Evolutionary conservation across 176 grass and related monocot species (phyloP).

Genomic region (Lolium rigidum): DNA sequence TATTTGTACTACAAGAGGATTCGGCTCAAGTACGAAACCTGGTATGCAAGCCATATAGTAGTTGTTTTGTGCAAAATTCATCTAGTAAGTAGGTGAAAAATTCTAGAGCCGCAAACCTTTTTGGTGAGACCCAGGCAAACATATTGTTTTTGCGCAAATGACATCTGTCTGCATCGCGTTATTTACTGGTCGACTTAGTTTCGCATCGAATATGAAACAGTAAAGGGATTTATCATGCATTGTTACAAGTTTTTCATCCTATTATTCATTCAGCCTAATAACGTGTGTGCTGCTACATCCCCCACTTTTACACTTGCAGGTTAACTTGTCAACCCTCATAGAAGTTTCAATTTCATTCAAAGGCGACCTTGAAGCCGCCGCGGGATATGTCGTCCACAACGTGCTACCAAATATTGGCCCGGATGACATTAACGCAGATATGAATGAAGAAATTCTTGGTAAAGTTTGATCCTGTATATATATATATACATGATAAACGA

Average conservation of each 20-base stretch:
- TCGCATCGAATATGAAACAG: background rate
- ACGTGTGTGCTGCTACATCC: background rate
- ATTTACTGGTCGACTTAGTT: background rate
- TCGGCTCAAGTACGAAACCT: too few relatives aligned
- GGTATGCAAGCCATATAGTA: too few relatives aligned
- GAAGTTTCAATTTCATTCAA: constrained; percentile 48
- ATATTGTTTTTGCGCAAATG: background rate
- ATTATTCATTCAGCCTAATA: background rate
- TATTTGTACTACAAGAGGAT: too few relatives aligned
- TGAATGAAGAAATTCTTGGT: constrained; percentile 13
- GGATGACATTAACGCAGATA: background rate
- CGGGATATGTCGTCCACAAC: constrained; percentile 38
- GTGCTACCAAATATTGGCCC: constrained; percentile 19
- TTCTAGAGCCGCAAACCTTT: background rate
- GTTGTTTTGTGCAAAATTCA: background rate
- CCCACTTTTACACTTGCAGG: background rate
- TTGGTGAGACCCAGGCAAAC: background rate
- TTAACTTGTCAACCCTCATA: constrained; percentile 43
- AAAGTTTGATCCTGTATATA: background rate
- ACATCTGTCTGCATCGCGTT: background rate
- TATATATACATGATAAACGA: background rate
- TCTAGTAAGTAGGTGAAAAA: background rate
- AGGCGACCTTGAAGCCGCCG: constrained; percentile 41
- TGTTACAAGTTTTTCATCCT: background rate
- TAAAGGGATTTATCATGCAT: background rate